Evolutionary conservation across 1,284 basidiomycete species (phyloP), one percentile per base, ranked within the genome.

Genomic region (Ceratobasidium sp.): DNA sequence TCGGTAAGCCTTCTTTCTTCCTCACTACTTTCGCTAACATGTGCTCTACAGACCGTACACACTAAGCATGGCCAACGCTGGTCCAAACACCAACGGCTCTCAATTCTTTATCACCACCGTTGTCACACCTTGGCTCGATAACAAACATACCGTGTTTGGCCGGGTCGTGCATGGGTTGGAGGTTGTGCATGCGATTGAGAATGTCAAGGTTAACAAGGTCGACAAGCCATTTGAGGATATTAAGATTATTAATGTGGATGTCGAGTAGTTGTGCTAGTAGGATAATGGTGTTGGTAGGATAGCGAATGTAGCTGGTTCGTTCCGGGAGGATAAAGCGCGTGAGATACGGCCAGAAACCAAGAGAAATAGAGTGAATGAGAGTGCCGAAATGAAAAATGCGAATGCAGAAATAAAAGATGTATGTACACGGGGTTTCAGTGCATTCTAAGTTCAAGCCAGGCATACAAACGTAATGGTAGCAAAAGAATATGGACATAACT

Each of bases 51-150:
- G 90, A 69, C 95, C 96, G 0, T 98, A 98, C 76, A 97, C 92
- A n/a, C 83, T 99, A 56, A 95, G 93, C 75, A 98, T 98, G 95
- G 97, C 97, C n/a, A 99, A 99, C 73, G 91, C 93, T 1, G 96
- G 97, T 0, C 89, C 93, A 0, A 83, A 83, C 64, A 99, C 97
- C 44, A 99, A 99, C 76, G 97, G 90, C 1, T 92, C 90, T 2
- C 96, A 99, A 77, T 99, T 99, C 82, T 99, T 99, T 80, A 95
- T 99, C 77, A 99, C 97, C 1, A 98, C 95, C 1, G 95, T 90
- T 1, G 90, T 95, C 11, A 93, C 93, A 4, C 93, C 95, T 6
- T 98, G 95, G 94, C 81, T 99, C 62, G 92, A 96, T 78, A 95
- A 93, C 76, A 99, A 99, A 76, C 94, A 98, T 77, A 95, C 92